Conservation (phyloP, 495 filamentous ascomycete genomes). For the Aspergillus asperescens region DNA sequence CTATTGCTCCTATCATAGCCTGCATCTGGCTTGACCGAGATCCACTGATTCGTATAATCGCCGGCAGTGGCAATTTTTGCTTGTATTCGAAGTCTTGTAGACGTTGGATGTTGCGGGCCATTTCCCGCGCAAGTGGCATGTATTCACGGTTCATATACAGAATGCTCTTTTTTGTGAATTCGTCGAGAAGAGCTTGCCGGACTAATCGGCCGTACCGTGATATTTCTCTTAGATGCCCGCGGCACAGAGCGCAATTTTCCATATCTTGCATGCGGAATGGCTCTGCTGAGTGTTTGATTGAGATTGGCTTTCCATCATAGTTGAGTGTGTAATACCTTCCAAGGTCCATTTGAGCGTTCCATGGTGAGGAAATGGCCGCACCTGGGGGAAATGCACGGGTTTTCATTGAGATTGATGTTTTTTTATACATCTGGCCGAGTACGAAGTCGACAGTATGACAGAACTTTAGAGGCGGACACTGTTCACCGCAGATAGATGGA, state of each 20-base stretch:
- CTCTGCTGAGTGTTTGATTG: conserved; percentile 32
- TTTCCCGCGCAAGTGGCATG: conserved; percentile 40
- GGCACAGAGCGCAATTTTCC: conserved; percentile 59
- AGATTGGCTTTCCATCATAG: conserved; percentile 40
- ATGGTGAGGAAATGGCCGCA: conserved; percentile 50
- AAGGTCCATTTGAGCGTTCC: conserved; percentile 58
- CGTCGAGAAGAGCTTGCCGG: conserved; percentile 57
- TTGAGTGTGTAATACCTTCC: conserved; percentile 48
- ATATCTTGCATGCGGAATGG: conserved; percentile 52
- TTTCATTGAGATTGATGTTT: conserved; percentile 56
- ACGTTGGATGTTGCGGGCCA: conserved; percentile 24
- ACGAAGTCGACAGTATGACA: conserved; percentile 59
- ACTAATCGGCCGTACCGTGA: conserved; percentile 66
- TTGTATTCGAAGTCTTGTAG: conserved; percentile 13
- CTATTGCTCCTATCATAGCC: background rate
- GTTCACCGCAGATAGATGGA: conserved; percentile 63
- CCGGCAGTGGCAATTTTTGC: conserved; percentile 13
- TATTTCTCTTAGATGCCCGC: conserved; percentile 56
- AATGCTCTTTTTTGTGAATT: conserved; percentile 63
- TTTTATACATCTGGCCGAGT: conserved; percentile 43
- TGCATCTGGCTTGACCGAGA: conserved; percentile 9
- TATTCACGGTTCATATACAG: conserved; percentile 45
- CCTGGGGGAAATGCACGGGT: conserved; percentile 56
- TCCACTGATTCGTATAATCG: conserved; percentile 14
- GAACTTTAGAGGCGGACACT: conserved; percentile 49